Percentiles rank a stretch among this genome's conserved stretches.
Evolutionary conservation across 495 filamentous ascomycete genomes (phyloP).

Genomic region (Aspergillus carlsbadensis): DNA sequence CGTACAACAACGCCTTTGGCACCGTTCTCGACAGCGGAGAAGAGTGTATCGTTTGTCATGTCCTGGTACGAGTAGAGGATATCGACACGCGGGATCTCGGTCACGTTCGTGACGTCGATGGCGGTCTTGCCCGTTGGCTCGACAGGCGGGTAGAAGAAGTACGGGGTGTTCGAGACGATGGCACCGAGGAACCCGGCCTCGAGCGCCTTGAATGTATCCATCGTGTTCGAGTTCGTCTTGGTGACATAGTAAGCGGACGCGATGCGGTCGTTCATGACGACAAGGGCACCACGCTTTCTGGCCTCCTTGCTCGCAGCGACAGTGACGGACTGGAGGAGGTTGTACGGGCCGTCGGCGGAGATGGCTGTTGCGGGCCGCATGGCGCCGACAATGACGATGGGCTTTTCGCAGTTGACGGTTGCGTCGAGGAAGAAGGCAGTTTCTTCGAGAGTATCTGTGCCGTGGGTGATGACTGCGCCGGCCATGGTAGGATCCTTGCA

Average conservation of each 20-base stretch:
- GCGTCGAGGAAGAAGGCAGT: constrained; percentile 51
- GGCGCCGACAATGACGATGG: constrained; percentile 47
- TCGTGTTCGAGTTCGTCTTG: constrained; percentile 51
- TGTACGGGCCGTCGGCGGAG: constrained; percentile 50
- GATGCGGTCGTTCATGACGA: constrained; percentile 54
- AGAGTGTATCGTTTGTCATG: constrained; percentile 37
- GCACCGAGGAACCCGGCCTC: constrained; percentile 47
- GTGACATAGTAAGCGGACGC: constrained; percentile 46
- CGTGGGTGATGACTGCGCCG: constrained; percentile 50
- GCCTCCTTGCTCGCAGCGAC: constrained; percentile 37
- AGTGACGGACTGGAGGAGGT: constrained; percentile 50
- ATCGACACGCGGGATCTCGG: constrained; percentile 42
- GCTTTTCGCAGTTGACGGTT: constrained; percentile 46
- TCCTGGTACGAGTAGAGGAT: constrained; percentile 38
- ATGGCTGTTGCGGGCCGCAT: constrained; percentile 52
- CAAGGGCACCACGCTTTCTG: constrained; percentile 40
- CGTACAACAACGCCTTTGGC: constrained; percentile 44
- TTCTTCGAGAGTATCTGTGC: constrained; percentile 52
- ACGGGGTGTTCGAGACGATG: constrained; percentile 44
- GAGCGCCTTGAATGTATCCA: constrained; percentile 49
- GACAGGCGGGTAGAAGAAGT: constrained; percentile 44
- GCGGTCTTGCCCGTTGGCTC: constrained; percentile 35
- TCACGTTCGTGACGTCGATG: constrained; percentile 33
- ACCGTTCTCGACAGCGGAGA: constrained; percentile 35
- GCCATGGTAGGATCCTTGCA: constrained; percentile 41